Conservation (phyloP, 495 filamentous ascomycete species). For the Talaromyces liani region DNA sequence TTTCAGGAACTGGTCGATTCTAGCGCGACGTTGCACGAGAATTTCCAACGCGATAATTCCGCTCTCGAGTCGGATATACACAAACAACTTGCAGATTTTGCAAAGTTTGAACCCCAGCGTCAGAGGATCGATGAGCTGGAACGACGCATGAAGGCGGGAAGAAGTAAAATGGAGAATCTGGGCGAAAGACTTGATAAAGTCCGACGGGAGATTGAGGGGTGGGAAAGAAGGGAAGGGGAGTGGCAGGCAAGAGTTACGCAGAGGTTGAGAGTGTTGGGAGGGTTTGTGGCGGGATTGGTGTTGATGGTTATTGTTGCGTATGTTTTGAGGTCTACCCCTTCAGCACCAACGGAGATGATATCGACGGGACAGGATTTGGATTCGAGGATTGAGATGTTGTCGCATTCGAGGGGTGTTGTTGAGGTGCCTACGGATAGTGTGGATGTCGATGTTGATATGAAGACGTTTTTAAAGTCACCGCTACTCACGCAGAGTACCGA, state of each 20-base stretch:
- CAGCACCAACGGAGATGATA: not conserved
- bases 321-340: slow-evolving; percentile 18
- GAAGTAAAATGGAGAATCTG: slow-evolving; percentile 55
- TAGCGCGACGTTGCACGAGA: slow-evolving; percentile 50
- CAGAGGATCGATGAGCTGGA: slow-evolving; percentile 58
- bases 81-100: slow-evolving; percentile 58
- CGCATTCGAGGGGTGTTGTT: not conserved
- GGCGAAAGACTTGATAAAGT: slow-evolving; percentile 60
- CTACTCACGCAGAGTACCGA: not conserved
- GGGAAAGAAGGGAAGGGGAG: slow-evolving; percentile 63
- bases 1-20: slow-evolving; percentile 64
- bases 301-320: slow-evolving; percentile 37
- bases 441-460: not conserved
- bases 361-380: not conserved
- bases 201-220: slow-evolving; percentile 55
- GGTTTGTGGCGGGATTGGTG: slow-evolving; percentile 30
- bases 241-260: slow-evolving; percentile 63
- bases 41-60: slow-evolving; percentile 55
- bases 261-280: slow-evolving; percentile 56
- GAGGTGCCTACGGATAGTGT: not conserved
- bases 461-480: not conserved
- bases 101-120: slow-evolving; percentile 64
- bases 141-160: slow-evolving; percentile 54
- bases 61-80: slow-evolving; percentile 54
- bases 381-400: not conserved